Percentiles rank a stretch among this genome's conserved stretches.
Evolutionary conservation across 1,139 yeast species (phyloP).

Genomic region (Geotrichum cucujoidarum): DNA sequence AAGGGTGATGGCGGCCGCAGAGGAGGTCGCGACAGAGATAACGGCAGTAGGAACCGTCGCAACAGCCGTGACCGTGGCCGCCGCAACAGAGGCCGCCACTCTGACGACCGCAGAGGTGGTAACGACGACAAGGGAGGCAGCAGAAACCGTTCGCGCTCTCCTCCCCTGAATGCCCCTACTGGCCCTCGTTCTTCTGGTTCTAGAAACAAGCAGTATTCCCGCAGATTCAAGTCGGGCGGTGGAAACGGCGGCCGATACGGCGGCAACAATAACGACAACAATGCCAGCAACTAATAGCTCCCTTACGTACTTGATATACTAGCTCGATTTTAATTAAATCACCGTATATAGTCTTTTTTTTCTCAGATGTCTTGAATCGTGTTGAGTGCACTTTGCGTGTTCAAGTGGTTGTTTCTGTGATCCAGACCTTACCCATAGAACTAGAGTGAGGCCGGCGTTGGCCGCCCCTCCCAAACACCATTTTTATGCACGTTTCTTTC

Average conservation of each 20-base stretch:
- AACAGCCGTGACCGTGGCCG: constrained; percentile 23
- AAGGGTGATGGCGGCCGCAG: constrained; percentile 19
- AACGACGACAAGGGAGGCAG: constrained; percentile 26
- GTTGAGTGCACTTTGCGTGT: no score
- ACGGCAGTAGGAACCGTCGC: constrained; percentile 20
- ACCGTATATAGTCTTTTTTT: no score
- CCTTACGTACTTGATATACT: no score
- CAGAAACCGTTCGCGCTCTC: constrained; percentile 29
- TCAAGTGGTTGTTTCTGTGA: no score
- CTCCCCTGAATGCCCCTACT: constrained; percentile 30
- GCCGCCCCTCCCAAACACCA: not conserved
- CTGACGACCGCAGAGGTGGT: constrained; percentile 21
- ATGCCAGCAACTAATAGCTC: constrained; percentile 64
- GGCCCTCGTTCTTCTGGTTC: constrained; percentile 26
- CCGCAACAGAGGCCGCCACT: constrained; percentile 22
- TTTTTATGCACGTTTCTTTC: no score
- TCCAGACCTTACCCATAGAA: no score
- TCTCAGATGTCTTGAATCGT: no score
- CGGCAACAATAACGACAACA: constrained; percentile 26
- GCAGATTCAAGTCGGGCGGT: constrained; percentile 21
- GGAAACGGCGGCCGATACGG: constrained; percentile 31
- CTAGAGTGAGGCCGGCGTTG: no score
- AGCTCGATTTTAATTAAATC: no score
- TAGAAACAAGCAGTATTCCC: constrained; percentile 10
- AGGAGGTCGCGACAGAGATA: constrained; percentile 18